These are phyloP conservation scores for Corrigiola litoralis DNA, from an alignment of 179 eudicot species.

Conservation along the genomic window DNA sequence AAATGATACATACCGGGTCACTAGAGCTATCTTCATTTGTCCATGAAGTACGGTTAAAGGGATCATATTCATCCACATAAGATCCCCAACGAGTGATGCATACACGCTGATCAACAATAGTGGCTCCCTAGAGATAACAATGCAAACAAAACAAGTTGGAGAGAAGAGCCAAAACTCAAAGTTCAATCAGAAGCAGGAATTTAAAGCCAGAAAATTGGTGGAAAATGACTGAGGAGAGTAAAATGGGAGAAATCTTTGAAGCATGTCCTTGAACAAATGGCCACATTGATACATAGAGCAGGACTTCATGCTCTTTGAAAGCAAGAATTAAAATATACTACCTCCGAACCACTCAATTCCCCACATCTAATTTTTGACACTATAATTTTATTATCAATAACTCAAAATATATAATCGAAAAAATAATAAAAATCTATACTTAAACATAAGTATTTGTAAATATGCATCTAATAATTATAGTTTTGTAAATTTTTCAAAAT, in stretches of 20 bases:
- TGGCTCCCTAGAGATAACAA: constrained; percentile 52
- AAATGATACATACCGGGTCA: constrained; percentile 30
- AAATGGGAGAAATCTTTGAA: not conserved
- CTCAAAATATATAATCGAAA: too few relatives aligned
- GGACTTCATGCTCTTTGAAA: too few relatives aligned
- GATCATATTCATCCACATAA: constrained; percentile 50
- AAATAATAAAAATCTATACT: too few relatives aligned
- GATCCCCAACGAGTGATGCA: constrained; percentile 78
- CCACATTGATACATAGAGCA: too few relatives aligned
- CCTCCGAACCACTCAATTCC: too few relatives aligned
- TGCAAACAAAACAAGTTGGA: not conserved
- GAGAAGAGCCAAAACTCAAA: not conserved
- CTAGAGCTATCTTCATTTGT: constrained; percentile 38
- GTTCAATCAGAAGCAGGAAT: not conserved
- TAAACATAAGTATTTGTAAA: too few relatives aligned
- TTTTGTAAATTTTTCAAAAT: too few relatives aligned
- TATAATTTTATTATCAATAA: too few relatives aligned
- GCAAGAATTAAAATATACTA: too few relatives aligned
- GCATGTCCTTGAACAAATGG: not conserved
- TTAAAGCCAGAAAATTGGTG: not conserved
- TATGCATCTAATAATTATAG: too few relatives aligned
- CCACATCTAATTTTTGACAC: too few relatives aligned
- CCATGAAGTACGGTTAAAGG: constrained; percentile 60
- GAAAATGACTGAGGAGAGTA: not conserved
- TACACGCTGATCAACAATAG: constrained; percentile 64